Evolutionary conservation across 345 rosid species (phyloP).

Genomic region (Reutealis trisperma): DNA sequence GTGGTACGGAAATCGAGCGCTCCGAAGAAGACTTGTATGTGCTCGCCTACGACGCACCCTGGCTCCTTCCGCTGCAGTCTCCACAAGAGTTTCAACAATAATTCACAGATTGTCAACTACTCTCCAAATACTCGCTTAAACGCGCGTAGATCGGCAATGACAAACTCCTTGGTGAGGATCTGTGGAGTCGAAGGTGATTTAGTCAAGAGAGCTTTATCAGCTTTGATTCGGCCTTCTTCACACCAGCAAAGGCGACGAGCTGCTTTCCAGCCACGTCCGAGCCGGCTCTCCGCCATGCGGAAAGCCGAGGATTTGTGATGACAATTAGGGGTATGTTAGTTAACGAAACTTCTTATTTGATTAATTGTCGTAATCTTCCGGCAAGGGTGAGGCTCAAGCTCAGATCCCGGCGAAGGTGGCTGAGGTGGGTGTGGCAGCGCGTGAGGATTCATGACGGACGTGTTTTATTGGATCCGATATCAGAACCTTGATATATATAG

Average conservation of each 20-base stretch:
- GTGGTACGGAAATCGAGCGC: slow-evolving; percentile 34
- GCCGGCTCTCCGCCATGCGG: slow-evolving; percentile 60
- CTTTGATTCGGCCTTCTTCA: slow-evolving; percentile 58
- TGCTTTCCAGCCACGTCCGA: slow-evolving; percentile 67
- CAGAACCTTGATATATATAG: neutral
- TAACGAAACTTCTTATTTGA: neutral
- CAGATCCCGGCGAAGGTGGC: neutral
- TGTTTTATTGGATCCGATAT: slow-evolving; percentile 2
- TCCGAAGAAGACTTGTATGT: slow-evolving; percentile 56
- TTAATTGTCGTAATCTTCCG: neutral
- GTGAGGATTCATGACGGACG: neutral
- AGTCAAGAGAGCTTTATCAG: slow-evolving; percentile 53
- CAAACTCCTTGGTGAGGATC: slow-evolving; percentile 70
- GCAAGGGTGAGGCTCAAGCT: neutral
- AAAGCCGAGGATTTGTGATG: slow-evolving; percentile 32
- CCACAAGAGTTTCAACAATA: slow-evolving; percentile 41
- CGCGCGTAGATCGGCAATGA: slow-evolving; percentile 73
- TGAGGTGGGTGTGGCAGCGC: neutral
- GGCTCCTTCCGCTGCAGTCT: slow-evolving; percentile 83
- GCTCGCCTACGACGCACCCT: slow-evolving; percentile 76
- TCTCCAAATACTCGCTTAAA: slow-evolving; percentile 49
- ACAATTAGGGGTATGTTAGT: neutral
- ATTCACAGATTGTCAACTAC: slow-evolving; percentile 22
- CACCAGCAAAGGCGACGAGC: slow-evolving; percentile 51
- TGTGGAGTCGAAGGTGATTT: slow-evolving; percentile 70